phyloP scores from a whole-genome alignment of 176 grass and related monocot genomes.

The Olyra latifolia region DNA sequence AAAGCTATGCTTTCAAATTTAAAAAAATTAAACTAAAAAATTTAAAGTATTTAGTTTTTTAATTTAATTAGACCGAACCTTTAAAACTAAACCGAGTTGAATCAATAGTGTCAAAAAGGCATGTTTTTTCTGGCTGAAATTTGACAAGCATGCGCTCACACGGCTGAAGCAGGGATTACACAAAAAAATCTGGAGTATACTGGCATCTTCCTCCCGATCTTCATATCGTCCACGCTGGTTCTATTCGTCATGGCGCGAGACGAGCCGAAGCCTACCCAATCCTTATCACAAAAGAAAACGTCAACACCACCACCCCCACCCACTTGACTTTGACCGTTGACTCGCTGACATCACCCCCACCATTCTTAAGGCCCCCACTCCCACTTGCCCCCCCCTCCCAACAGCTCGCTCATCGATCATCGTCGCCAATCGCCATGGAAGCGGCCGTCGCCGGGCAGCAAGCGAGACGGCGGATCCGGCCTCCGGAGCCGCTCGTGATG shows the following conservation, averaged over 20 bases:
- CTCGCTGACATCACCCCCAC: conserved; percentile 53
- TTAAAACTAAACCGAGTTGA: too few relatives aligned
- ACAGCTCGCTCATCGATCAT: neutral
- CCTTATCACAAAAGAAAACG: conserved; percentile 50
- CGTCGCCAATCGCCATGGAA: conserved; percentile 47
- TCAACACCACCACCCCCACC: conserved; percentile 44
- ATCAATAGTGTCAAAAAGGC: too few relatives aligned
- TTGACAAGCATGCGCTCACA: neutral
- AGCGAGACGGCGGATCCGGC: conserved; percentile 33
- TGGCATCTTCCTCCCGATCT: conserved; percentile 30
- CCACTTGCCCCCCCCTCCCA: conserved; percentile 25
- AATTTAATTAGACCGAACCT: too few relatives aligned
- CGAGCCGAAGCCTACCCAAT: neutral
- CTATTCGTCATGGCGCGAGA: neutral
- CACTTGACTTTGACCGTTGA: conserved; percentile 73
- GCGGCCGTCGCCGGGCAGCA: conserved; percentile 39
- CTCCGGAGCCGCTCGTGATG: conserved; percentile 39
- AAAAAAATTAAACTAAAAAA: too few relatives aligned
- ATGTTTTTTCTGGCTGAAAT: too few relatives aligned
- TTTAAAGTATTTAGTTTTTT: too few relatives aligned
- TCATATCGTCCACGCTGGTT: neutral
- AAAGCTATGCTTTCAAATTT: too few relatives aligned
- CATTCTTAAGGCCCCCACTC: conserved; percentile 49
- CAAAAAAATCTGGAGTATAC: neutral
- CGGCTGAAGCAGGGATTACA: neutral